Evolutionary conservation across 106 monocot genomes (phyloP).

Genomic region (Dactylorhiza incarnata): DNA sequence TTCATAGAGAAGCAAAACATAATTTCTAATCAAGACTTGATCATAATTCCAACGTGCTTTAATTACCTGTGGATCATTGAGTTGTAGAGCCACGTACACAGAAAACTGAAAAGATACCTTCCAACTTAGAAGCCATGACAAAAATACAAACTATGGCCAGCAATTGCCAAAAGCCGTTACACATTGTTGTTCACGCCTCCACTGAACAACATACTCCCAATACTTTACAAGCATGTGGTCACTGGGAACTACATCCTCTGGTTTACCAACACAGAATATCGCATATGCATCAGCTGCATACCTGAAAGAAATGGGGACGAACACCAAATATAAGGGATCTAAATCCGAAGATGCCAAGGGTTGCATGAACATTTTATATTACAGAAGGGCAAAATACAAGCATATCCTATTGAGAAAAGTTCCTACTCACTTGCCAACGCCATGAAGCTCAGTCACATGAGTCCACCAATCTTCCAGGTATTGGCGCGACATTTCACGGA

Average conservation of each 20-base stretch:
- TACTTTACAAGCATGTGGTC: slow-evolving; percentile 52
- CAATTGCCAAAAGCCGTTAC: not conserved
- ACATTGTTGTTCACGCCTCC: not conserved
- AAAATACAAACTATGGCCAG: not conserved
- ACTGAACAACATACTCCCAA: slow-evolving; percentile 27
- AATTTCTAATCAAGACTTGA: too few relatives aligned
- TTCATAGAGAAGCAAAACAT: too few relatives aligned
- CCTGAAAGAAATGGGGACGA: slow-evolving; percentile 7
- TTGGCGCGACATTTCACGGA: slow-evolving; percentile 21
- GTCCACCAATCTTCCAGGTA: slow-evolving; percentile 43
- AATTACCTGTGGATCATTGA: not conserved
- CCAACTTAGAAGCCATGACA: not conserved
- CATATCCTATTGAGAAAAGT: not conserved
- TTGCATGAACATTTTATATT: not conserved
- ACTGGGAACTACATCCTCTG: slow-evolving; percentile 30
- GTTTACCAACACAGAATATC: slow-evolving; percentile 47
- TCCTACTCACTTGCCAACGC: slow-evolving; percentile 49
- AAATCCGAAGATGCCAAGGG: not conserved
- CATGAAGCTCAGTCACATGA: slow-evolving; percentile 49
- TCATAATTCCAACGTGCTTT: not conserved
- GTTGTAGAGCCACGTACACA: not conserved
- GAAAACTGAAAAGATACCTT: too few relatives aligned
- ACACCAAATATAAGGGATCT: not conserved
- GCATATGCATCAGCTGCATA: slow-evolving; percentile 77
- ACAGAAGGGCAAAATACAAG: not conserved